phyloP scores from a whole-genome alignment of 2,329 filamentous ascomycete genomes.

The Cladophialophora exuberans region DNA sequence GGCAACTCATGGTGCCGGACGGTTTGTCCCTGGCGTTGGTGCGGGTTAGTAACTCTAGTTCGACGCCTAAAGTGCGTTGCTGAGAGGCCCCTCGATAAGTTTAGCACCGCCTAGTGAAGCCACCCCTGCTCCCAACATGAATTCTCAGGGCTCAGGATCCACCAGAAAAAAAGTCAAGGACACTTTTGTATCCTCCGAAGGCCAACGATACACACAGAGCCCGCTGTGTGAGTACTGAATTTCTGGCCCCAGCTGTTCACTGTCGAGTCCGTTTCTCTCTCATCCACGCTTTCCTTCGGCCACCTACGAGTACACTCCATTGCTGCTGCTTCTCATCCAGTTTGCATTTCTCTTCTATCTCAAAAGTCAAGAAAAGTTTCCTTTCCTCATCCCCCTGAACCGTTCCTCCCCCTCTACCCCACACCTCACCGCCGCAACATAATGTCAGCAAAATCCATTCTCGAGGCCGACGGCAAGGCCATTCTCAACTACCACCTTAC shows the following conservation, averaged over 20 bases:
- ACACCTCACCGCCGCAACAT: constrained; percentile 42
- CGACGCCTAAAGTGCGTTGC: constrained; percentile 6
- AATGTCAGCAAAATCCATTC: constrained; percentile 96
- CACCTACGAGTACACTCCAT: constrained; percentile 3
- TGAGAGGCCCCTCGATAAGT: constrained; percentile 23
- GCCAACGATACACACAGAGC: constrained; percentile 25
- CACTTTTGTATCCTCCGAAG: constrained; percentile 22
- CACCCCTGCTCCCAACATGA: constrained; percentile 28
- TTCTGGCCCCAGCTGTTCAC: constrained; percentile 11
- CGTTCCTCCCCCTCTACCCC: constrained; percentile 27
- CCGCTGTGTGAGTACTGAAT: constrained; percentile 1
- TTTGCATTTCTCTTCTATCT: constrained; percentile 1
- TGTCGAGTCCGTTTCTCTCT: constrained; percentile 8
- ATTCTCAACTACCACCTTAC: constrained; percentile 99
- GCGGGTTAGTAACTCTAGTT: constrained; percentile 8
- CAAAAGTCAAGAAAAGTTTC: constrained; percentile 1
- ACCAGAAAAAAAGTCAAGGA: constrained; percentile 22
- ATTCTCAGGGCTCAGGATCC: constrained; percentile 6
- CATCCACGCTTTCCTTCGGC: constrained; percentile 3
- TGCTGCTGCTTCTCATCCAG: constrained; percentile 4
- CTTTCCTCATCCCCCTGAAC: background rate
- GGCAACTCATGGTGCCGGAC: background rate
- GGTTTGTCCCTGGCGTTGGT: constrained; percentile 25
- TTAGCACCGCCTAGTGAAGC: constrained; percentile 20
- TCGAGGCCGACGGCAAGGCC: constrained; percentile 99